Conservation (phyloP, 352 stramenopile species). For the Globisporangium canariense region DNA sequence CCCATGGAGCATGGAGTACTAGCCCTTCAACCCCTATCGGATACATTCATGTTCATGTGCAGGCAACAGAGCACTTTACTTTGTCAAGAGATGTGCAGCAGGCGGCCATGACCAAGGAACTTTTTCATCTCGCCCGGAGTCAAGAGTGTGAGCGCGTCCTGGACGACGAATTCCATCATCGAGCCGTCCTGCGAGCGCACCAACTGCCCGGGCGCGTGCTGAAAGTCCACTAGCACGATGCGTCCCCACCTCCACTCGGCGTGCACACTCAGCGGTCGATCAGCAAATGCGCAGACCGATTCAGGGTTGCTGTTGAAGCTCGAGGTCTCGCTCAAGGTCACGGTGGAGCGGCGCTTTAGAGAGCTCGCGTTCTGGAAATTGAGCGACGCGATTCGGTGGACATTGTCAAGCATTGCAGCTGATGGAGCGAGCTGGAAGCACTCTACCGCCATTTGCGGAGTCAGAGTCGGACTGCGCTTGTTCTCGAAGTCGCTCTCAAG, state of each 20-base stretch:
- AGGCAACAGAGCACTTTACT: not conserved
- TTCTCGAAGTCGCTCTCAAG: not conserved
- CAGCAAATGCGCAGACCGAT: not conserved
- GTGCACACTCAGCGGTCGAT: not conserved
- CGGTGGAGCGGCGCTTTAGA: not conserved
- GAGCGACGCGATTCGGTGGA: not conserved
- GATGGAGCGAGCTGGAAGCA: not conserved
- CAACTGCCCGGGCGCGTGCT: not conserved
- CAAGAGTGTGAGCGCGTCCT: not conserved
- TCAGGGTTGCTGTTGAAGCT: not conserved
- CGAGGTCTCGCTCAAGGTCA: not conserved
- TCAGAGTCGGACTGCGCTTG: not conserved
- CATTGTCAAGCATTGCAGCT: not conserved
- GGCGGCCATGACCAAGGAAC: not conserved
- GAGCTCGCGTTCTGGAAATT: not conserved
- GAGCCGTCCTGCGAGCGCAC: not conserved
- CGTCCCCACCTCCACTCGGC: not conserved
- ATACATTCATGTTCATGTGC: too few relatives aligned
- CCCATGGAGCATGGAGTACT: too few relatives aligned
- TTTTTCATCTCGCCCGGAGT: not conserved
- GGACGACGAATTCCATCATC: not conserved
- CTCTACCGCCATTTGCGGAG: not conserved
- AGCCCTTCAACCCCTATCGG: too few relatives aligned
- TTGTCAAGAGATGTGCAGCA: constrained; percentile 2
- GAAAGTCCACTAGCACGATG: not conserved